Base-by-base conservation (phyloP, 1,284 basidiomycete genomes). In the Caloboletus inedulis region DNA sequence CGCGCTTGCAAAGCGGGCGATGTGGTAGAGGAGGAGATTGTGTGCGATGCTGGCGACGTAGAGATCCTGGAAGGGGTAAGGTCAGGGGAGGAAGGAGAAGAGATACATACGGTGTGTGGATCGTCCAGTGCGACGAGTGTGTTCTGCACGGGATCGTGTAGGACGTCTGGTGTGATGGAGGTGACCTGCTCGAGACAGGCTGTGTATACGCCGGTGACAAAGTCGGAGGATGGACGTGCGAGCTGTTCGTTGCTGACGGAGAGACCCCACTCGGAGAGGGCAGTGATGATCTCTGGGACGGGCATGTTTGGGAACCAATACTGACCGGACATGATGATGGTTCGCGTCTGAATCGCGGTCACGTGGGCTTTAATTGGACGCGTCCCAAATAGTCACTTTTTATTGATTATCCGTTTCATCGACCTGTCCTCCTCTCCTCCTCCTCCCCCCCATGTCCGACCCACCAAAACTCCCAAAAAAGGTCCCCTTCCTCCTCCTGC, bases 111-210 rank as follows among this genome's bases (percentile, higher is more conserved):
- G 62, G 78, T 74, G 52, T 80, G 78, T 4, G 81, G 75, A 23
- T 77, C 73, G 7, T 77, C 74, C 0, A 80, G 75, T 0, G 76
- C 72, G 31, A 77, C 69, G 33, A 91, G 66, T 0, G 82, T 74
- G 43, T 72, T 74, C 51, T 84, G 77, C 0, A 81, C 77, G 0
- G 89, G 80, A 1, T 78, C 76, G 54, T 83, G 80, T 3, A 93
- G 73, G 37, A 72, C 66, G 7, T 87, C 83, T 21, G 78, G 73
- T 9, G 77, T 76, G 47, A 91, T 75, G 35, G 79, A 79, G 35
- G 86, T 87, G 48, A 91, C 79, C 59, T 85, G 81, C 40, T 86
- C 78, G 30, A 94, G 76, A 59, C 90, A 85, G 3, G 81, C 78
- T 48, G 74, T 75, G 69, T 86, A 91, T 23, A 90, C 77, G 45